Percentiles rank a stretch among this genome's conserved stretches.
Evolutionary conservation across 1,284 basidiomycete species (phyloP).

Genomic region (Athelia psychrophila): DNA sequence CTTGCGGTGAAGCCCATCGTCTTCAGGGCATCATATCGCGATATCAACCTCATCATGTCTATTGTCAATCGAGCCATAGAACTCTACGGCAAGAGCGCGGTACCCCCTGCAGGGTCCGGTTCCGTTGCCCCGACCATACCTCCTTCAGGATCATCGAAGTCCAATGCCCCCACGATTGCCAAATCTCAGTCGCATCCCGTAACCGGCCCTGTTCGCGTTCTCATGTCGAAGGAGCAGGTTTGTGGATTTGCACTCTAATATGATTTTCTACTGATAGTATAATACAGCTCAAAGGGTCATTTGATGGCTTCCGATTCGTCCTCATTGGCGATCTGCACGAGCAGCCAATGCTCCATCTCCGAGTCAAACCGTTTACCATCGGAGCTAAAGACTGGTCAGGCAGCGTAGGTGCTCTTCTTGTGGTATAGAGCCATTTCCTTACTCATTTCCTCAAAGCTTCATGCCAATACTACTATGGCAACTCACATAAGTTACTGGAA

Average conservation of each 20-base stretch:
- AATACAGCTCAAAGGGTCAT: slow-evolving; percentile 70
- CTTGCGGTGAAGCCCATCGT: slow-evolving; percentile 81
- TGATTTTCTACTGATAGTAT: slow-evolving; percentile 2
- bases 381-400: slow-evolving; percentile 92
- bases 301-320: slow-evolving; percentile 92
- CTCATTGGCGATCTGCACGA: slow-evolving; percentile 96
- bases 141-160: not conserved
- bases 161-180: slow-evolving; percentile 5
- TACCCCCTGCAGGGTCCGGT: not conserved
- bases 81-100: slow-evolving; percentile 39
- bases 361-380: slow-evolving; percentile 83
- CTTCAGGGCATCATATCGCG: slow-evolving; percentile 90
- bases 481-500: slow-evolving; percentile 96
- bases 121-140: not conserved
- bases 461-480: slow-evolving; percentile 77
- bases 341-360: slow-evolving; percentile 90
- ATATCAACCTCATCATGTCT: slow-evolving; percentile 87
- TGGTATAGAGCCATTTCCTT: not conserved
- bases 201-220: slow-evolving; percentile 54
- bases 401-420: slow-evolving; percentile 51
- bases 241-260: slow-evolving; percentile 2
- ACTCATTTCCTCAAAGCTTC: slow-evolving; percentile 49
- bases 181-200: slow-evolving; percentile 29
- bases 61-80: slow-evolving; percentile 90
- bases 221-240: slow-evolving; percentile 83